phyloP scores from a whole-genome alignment of 176 grass and related monocot genomes.

The Bothriochloa decipiens region DNA sequence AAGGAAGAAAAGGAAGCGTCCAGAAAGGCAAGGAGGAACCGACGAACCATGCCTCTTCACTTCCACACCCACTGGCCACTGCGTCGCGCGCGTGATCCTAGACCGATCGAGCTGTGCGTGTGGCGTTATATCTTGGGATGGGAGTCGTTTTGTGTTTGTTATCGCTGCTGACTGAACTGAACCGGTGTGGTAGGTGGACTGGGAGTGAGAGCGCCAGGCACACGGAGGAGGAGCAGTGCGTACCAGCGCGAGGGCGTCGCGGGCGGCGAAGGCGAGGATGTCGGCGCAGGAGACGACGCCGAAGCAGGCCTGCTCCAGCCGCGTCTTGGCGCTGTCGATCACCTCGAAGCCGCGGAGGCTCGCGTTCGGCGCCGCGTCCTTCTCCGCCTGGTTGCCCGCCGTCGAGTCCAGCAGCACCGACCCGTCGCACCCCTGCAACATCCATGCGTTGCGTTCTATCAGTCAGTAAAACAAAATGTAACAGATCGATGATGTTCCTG shows the following conservation, averaged over 20 bases:
- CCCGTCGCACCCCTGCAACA: slow-evolving; percentile 57
- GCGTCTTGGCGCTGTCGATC: slow-evolving; percentile 60
- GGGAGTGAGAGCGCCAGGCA: too few species aligned
- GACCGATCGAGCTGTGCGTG: background rate
- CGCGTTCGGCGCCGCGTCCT: slow-evolving; percentile 58
- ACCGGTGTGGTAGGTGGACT: too few species aligned
- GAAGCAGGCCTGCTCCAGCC: slow-evolving; percentile 62
- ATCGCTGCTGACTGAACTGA: background rate
- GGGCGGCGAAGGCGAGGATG: slow-evolving; percentile 62
- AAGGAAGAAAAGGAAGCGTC: background rate
- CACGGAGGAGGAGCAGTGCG: background rate
- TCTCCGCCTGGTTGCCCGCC: slow-evolving; percentile 54
- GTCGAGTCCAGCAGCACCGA: slow-evolving; percentile 63
- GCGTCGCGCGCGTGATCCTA: slow-evolving; percentile 28
- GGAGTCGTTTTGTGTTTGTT: background rate
- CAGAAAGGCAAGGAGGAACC: background rate
- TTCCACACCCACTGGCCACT: too few species aligned
- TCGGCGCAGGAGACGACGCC: slow-evolving; percentile 68
- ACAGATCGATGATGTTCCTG: too few species aligned
- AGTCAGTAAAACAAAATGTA: too few species aligned
- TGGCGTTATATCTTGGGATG: background rate
- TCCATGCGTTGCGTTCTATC: too few species aligned
- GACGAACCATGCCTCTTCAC: slow-evolving; percentile 27
- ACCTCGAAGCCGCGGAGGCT: slow-evolving; percentile 60
- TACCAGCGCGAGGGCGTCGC: slow-evolving; percentile 65